Percentiles rank a stretch among this genome's conserved stretches.
Evolutionary conservation across 352 stramenopile species (phyloP).

Genomic region (Globisporangium uncinulatum): DNA sequence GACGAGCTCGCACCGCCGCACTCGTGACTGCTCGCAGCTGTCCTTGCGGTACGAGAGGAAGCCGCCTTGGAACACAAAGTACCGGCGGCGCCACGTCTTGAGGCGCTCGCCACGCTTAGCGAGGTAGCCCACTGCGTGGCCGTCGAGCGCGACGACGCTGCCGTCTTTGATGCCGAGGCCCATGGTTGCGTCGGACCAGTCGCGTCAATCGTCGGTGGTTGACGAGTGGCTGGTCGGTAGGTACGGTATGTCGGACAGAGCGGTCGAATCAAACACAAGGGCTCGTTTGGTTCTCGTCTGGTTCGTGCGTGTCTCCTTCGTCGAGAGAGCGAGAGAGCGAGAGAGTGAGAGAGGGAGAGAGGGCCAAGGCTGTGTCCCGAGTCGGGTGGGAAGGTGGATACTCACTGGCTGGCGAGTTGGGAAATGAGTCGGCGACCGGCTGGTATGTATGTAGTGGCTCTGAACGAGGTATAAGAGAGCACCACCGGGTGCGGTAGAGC

Average conservation of each 20-base stretch:
- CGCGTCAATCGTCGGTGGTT: background rate
- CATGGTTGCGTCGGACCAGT: conserved; percentile 1
- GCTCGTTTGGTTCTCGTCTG: too few relatives aligned
- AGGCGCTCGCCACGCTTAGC: conserved; percentile 58
- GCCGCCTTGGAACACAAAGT: conserved; percentile 73
- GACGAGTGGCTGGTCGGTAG: background rate
- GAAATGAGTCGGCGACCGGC: background rate
- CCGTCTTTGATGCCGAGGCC: conserved; percentile 12
- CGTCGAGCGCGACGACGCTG: conserved; percentile 45
- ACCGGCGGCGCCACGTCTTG: conserved; percentile 75
- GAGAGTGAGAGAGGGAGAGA: background rate
- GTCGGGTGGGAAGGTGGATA: background rate
- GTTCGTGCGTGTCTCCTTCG: too few relatives aligned
- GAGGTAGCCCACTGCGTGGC: conserved; percentile 65
- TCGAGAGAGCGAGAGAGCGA: too few relatives aligned
- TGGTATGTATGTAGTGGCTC: background rate
- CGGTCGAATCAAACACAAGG: too few relatives aligned
- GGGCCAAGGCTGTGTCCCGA: background rate
- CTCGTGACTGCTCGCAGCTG: conserved; percentile 37
- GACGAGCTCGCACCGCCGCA: conserved; percentile 43
- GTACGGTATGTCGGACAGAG: too few relatives aligned
- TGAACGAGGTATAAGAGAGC: too few relatives aligned
- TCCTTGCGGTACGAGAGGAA: conserved; percentile 61
- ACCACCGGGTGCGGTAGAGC: too few relatives aligned
- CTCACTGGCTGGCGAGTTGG: background rate